Evolutionary conservation across 148 eudicot genomes (phyloP).

Genomic region (Amaranthus cruentus): DNA sequence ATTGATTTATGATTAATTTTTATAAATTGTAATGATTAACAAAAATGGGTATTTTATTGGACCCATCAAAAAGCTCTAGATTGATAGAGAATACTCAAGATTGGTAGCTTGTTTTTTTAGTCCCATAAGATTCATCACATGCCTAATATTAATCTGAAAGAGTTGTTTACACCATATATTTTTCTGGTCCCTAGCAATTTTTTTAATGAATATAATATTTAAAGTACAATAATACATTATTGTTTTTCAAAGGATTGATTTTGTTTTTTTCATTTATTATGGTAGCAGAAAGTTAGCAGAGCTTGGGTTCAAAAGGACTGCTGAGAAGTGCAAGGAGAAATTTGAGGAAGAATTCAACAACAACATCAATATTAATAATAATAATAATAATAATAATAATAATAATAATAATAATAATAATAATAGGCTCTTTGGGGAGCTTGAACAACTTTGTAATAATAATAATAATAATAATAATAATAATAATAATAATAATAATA

Average conservation of each 20-base stretch:
- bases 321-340: conserved; percentile 72
- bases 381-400: conserved; percentile 12
- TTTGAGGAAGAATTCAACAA: conserved; percentile 70
- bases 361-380: conserved; percentile 18
- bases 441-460: conserved; percentile 51
- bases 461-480: background rate
- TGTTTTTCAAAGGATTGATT: background rate
- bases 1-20: no score
- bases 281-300: conserved; percentile 75
- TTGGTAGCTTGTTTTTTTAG: no score
- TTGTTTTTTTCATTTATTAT: conserved; percentile 29
- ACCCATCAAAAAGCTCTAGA: no score
- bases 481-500: conserved; percentile 14
- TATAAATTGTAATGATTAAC: no score
- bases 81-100: no score
- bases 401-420: conserved; percentile 28
- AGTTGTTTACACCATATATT: no score
- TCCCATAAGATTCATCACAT: no score
- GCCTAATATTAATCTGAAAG: no score
- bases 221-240: background rate
- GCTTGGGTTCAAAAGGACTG: conserved; percentile 67
- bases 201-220: conserved; percentile 15
- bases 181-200: background rate
- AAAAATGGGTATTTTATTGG: no score
- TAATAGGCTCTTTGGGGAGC: conserved; percentile 64